Percentiles rank a stretch among this genome's conserved stretches.
These are phyloP conservation scores for Exophiala mesophila DNA, from an alignment of 2,329 filamentous ascomycete species.

Conservation along the genomic window DNA sequence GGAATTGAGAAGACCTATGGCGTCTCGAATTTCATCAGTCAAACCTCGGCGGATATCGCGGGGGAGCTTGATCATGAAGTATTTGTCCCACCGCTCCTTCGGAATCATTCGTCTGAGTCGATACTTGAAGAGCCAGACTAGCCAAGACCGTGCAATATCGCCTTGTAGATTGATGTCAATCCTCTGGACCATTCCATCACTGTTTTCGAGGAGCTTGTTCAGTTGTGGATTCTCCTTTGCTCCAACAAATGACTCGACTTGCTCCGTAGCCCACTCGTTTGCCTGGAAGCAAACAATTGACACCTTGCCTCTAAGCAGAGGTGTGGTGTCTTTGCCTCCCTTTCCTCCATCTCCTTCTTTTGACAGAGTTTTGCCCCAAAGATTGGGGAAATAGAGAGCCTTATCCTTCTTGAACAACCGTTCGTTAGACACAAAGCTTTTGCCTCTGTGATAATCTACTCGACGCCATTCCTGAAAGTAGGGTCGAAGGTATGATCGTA, in stretches of 20 bases:
- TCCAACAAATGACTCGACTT: conserved; percentile 68
- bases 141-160: conserved; percentile 59
- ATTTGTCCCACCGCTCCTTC: conserved; percentile 50
- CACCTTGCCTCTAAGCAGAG: conserved; percentile 65
- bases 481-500: conserved; percentile 71
- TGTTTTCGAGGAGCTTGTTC: conserved; percentile 54
- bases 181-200: conserved; percentile 58
- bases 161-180: conserved; percentile 88
- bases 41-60: conserved; percentile 44
- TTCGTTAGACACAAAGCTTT: conserved; percentile 82
- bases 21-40: conserved; percentile 52
- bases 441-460: conserved; percentile 75
- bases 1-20: conserved; percentile 69
- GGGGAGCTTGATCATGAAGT: conserved; percentile 51
- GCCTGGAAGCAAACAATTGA: conserved; percentile 78
- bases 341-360: conserved; percentile 37
- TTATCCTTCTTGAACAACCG: conserved; percentile 77
- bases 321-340: conserved; percentile 65
- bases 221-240: conserved; percentile 65
- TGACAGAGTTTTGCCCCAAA: conserved; percentile 70
- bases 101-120: conserved; percentile 45
- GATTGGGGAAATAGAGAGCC: conserved; percentile 89
- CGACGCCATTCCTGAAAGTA: conserved; percentile 97
- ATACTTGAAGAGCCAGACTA: conserved; percentile 53
- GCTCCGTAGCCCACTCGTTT: conserved; percentile 77